Evolutionary conservation across 352 stramenopile species (phyloP), one percentile per base, ranked within the genome.

Genomic region (Globisporangium radiosum): DNA sequence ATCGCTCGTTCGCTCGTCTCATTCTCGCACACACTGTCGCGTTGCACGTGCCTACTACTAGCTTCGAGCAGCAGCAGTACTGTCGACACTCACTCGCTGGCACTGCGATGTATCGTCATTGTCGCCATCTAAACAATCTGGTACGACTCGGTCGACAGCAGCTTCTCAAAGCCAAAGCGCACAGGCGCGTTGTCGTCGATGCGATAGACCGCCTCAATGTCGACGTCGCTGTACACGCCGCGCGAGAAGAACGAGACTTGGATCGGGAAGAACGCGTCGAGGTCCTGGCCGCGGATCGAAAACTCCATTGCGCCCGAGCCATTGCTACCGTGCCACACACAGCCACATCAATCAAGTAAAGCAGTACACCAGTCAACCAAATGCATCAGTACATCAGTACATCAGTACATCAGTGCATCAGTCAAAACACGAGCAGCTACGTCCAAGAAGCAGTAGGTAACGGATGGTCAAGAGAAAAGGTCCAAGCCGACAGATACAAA

Each of bases 191-290:
- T 70, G 70, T 95, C 85, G 52, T 81, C 78, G 13, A 87, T 74
- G 62, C 79, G 87, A 50, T 79, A 71, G 51, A 93, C 85, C 15
- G 81, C 69, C 59, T 91, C 79, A 52, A 95, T 79, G 56, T 89
- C 69, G 49, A 92, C 74, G 56, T 93, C 85, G 71, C 85, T 91
- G 81, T 93, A 95, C 50, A 91, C 79, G 64, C 57, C 89, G 66
- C 85, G 85, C 58, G 85, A 95, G 72, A 92, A 95, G 73, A 95
- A 95, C 60, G 83, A 91, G 33, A 95, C 79, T n/a, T 81, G 66
- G 53, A 95, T 87, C 58, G 85, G 85, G 72, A 95, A 95, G 72
- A 93, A 95, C 39, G 74, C 76, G 63, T 95, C 85, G 50, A 95
- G 62, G 57, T 90, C 82, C 66, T 73, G 76, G 64, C 85, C 83